Conservation (phyloP, 306 rosid species). For the Inga laurina region DNA sequence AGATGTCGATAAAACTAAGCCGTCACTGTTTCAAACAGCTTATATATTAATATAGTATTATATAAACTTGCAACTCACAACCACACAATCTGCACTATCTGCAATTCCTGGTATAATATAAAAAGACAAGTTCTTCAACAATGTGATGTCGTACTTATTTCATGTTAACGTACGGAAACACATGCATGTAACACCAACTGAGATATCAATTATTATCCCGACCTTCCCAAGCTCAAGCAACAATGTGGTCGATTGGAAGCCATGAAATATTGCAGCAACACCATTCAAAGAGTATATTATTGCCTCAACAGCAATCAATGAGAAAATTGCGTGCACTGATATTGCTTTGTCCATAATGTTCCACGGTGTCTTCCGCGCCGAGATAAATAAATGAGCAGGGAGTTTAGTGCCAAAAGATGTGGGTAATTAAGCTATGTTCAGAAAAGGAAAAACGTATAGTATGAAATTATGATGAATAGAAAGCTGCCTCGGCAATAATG, state of each 20-base stretch:
- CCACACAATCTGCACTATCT: background rate
- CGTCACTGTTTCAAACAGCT: no score
- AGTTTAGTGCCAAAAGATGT: background rate
- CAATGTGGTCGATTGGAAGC: background rate
- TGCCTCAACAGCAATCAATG: constrained; percentile 6
- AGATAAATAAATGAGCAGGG: background rate
- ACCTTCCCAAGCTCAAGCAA: background rate
- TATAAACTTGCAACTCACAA: background rate
- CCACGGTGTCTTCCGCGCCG: background rate
- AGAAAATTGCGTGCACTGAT: constrained; percentile 12
- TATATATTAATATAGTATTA: no score
- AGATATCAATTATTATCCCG: background rate
- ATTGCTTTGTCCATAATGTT: background rate
- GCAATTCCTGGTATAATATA: background rate
- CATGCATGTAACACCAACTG: background rate
- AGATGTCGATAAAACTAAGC: no score
- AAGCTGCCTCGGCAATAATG: background rate
- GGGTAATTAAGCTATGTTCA: background rate
- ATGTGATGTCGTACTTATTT: background rate
- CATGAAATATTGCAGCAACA: constrained; percentile 17
- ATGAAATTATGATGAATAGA: background rate
- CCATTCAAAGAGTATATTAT: constrained; percentile 12
- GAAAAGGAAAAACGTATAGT: background rate
- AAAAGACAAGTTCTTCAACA: background rate
- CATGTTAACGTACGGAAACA: background rate